A percentile compares a stretch with the other conserved stretches of the same genome.
Evolutionary conservation across 805 yeast species (phyloP).

Genomic region (Kuraishia cidri): DNA sequence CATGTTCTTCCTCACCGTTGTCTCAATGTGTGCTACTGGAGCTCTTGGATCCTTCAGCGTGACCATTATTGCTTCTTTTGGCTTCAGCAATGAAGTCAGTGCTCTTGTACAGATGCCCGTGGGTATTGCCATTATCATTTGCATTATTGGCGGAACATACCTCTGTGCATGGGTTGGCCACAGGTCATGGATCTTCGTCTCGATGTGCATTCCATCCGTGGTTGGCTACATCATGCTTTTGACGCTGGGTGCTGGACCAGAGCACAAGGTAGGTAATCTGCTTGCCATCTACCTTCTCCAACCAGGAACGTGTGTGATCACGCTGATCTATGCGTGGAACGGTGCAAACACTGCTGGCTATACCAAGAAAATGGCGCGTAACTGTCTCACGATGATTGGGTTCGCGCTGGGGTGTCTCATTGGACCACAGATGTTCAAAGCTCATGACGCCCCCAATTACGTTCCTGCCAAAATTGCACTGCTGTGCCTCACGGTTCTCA

Average conservation of each 20-base stretch:
- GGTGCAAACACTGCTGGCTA: constrained; percentile 46
- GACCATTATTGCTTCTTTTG: constrained; percentile 20
- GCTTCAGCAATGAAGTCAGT: neutral
- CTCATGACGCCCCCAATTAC: constrained; percentile 32
- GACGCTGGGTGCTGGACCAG: constrained; percentile 15
- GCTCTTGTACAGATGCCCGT: constrained; percentile 25
- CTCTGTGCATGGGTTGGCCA: constrained; percentile 19
- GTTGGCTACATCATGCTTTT: constrained; percentile 12
- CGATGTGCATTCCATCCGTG: constrained; percentile 13
- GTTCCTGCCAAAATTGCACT: constrained; percentile 28
- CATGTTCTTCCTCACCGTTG: constrained; percentile 36
- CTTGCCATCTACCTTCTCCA: constrained; percentile 13
- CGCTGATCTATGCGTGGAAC: constrained; percentile 20
- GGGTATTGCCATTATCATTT: constrained; percentile 18
- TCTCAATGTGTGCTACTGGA: constrained; percentile 30
- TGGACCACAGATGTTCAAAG: constrained; percentile 44
- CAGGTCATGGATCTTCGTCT: constrained; percentile 7
- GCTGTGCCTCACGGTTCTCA: constrained; percentile 12
- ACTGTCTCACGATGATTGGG: constrained; percentile 34
- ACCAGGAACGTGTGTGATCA: constrained; percentile 13
- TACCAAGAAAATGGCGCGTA: constrained; percentile 42
- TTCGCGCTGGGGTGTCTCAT: constrained; percentile 46
- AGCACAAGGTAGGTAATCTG: constrained; percentile 12
- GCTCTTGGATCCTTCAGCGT: constrained; percentile 22
- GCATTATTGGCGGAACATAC: constrained; percentile 17